Conservation (phyloP, 306 rosid genomes). For the Prunus campanulata region DNA sequence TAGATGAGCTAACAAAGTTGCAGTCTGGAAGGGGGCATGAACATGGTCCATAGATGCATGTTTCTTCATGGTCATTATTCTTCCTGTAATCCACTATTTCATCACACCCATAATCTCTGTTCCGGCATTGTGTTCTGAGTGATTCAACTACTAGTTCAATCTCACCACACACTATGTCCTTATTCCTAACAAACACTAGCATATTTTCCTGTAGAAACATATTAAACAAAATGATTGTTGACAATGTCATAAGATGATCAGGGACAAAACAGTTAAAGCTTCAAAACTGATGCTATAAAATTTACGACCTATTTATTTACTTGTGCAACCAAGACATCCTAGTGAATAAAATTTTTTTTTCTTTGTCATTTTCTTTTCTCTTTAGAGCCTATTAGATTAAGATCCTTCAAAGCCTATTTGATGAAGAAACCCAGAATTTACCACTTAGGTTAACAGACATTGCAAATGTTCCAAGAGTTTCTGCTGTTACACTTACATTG, state of each 20-base stretch:
- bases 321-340: background rate
- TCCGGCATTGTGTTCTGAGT: constrained; percentile 18
- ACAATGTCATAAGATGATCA: background rate
- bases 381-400: background rate
- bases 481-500: background rate
- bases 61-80: constrained; percentile 24
- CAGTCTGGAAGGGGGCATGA: constrained; percentile 38
- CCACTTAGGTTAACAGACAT: background rate
- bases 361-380: background rate
- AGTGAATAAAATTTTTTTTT: background rate
- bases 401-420: background rate
- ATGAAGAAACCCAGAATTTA: background rate
- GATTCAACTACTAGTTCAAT: constrained; percentile 24
- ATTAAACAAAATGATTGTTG: background rate
- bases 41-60: constrained; percentile 37
- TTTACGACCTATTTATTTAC: no score
- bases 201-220: constrained; percentile 24
- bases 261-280: background rate
- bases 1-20: constrained; percentile 23
- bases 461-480: background rate
- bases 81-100: constrained; percentile 25
- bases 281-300: background rate
- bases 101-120: constrained; percentile 33
- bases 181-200: constrained; percentile 8
- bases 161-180: constrained; percentile 19